Evolutionary conservation across 2,329 filamentous ascomycete species (phyloP).

Genomic region (Teratosphaeria pseudoeucalypti): DNA sequence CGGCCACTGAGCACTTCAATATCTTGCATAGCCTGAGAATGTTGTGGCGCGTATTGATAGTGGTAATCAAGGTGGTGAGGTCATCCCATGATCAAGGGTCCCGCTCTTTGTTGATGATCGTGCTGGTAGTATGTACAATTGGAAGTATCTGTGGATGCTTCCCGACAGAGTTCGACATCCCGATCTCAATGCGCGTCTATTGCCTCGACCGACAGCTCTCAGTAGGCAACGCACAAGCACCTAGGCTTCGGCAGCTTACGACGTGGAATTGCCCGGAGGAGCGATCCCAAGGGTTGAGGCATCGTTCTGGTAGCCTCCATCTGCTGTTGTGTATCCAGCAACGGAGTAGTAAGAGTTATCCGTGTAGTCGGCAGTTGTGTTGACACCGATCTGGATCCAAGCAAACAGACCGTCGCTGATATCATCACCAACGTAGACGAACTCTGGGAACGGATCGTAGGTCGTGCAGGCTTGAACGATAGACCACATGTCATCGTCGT

Average conservation of each 20-base stretch:
- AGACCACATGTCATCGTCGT: constrained; percentile 41
- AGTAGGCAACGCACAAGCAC: neutral
- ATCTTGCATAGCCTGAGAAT: neutral
- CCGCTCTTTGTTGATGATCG: neutral
- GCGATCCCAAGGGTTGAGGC: neutral
- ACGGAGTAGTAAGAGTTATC: constrained; percentile 4
- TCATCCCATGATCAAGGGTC: too few relatives aligned
- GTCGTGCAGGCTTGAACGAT: constrained; percentile 37
- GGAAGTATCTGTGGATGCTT: neutral
- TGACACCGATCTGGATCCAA: constrained; percentile 45
- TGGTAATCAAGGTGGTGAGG: too few relatives aligned
- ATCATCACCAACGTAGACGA: constrained; percentile 45
- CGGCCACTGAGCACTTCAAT: neutral
- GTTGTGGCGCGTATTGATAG: neutral
- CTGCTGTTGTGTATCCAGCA: neutral
- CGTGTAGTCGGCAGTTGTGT: constrained; percentile 22
- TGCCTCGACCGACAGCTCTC: neutral
- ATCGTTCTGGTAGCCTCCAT: neutral
- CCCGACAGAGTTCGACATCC: neutral
- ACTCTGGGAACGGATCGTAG: constrained; percentile 47
- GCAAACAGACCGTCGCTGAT: constrained; percentile 42
- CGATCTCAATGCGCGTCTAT: neutral
- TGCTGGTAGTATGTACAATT: neutral
- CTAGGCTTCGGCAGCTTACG: neutral
- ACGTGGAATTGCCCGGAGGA: neutral